A percentile compares a stretch with the other conserved stretches of the same genome.
Conservation (phyloP, 140 eudicot species). For the Bidens hawaiensis region DNA sequence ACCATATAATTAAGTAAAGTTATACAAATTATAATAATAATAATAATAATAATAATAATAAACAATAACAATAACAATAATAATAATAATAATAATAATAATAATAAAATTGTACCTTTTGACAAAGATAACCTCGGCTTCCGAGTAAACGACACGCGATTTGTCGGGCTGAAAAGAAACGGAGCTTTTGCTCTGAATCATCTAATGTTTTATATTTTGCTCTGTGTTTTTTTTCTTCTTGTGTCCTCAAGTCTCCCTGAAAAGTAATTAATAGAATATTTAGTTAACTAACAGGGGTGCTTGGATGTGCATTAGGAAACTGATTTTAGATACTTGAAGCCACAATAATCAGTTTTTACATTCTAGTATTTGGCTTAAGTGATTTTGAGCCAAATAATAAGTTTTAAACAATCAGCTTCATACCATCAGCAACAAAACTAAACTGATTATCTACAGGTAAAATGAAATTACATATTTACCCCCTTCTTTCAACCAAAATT, state of each 20-base stretch:
- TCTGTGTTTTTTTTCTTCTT: slow-evolving; percentile 90
- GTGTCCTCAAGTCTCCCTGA: slow-evolving; percentile 74
- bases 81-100: too few relatives aligned
- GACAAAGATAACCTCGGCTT: slow-evolving; percentile 93
- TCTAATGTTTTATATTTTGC: slow-evolving; percentile 60
- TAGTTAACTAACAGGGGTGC: not conserved
- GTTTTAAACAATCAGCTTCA: not conserved
- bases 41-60: too few relatives aligned
- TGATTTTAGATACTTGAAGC: not conserved
- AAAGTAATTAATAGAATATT: not conserved
- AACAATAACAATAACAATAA: too few relatives aligned
- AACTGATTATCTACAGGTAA: not conserved
- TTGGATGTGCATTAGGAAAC: not conserved
- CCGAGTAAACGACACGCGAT: slow-evolving; percentile 96
- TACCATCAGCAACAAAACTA: not conserved
- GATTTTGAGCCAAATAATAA: not conserved
- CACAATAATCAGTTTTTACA: not conserved
- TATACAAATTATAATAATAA: too few relatives aligned
- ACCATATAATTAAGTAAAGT: not conserved
- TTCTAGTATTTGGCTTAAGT: not conserved
- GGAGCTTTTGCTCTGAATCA: slow-evolving; percentile 70
- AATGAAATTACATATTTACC: not conserved
- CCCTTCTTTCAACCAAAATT: not conserved
- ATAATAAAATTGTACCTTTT: slow-evolving; percentile 43
- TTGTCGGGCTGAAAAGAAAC: slow-evolving; percentile 86